Base-by-base conservation (phyloP, 2,329 filamentous ascomycete species). In the Cryphonectria japonica region DNA sequence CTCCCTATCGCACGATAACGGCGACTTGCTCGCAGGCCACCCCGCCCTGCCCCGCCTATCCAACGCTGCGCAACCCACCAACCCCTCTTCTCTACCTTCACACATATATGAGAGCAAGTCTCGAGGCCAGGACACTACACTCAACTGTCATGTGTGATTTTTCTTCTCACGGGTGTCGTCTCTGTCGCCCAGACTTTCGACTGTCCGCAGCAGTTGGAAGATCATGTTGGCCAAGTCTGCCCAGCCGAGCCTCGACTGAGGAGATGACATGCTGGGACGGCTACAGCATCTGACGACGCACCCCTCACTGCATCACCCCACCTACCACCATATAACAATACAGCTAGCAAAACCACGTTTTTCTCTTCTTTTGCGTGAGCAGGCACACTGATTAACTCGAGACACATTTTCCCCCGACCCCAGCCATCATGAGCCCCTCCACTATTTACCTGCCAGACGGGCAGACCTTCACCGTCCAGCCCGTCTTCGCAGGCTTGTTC, bases 401-500 rank as follows among this genome's bases (percentile, higher is more conserved):
- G 29, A 29, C 13, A 46, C 29, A 26, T 37, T n/a, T 9, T 26
- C 8, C 6, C 3, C 11, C n/a, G 29, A 22, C 22, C 8, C 43
- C 6, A 13, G 29, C 16, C 62, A 60, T 29, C 5, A 72, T 71
- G 71, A 61, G 32, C 60, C 59, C 70, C 4, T 67, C 79, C 59
- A 80, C 82, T 41, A 79, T 95, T 72, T 88, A 92, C 80, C 85
- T 98, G 75, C 95, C 95, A 64, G 97, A 98, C 82, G 95, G 95
- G 77, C 93, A 96, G 82, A 91, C 87, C 74, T 88, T 96, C 78
- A 92, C 91, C 3, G 92, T 97, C 43, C 90, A 89, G 19, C 93
- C 94, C 0, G 93, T 97, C 37, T 98, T 97, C 79, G 94, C 93
- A n/a, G 95, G 95, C 43, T 86, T 96, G 69, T 93, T 91, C 77